Evolutionary conservation across 2,329 filamentous ascomycete species (phyloP).

Genomic region (Orbilia oligospora): DNA sequence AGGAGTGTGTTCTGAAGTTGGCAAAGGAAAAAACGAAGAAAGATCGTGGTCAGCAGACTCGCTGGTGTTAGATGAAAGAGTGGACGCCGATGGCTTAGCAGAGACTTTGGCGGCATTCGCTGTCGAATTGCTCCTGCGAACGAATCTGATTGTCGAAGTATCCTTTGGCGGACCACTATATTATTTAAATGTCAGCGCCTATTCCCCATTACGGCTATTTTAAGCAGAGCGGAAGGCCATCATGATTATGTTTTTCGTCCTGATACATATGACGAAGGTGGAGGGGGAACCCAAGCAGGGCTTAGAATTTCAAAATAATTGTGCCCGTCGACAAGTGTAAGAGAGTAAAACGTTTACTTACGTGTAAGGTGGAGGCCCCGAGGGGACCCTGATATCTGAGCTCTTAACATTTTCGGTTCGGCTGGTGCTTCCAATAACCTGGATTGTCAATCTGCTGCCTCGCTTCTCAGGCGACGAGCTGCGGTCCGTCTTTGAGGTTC

Average conservation of each 20-base stretch:
- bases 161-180: constrained; percentile 59
- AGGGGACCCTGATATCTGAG: constrained; percentile 55
- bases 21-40: constrained; percentile 43
- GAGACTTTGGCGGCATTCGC: constrained; percentile 50
- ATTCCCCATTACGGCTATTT: constrained; percentile 52
- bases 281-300: constrained; percentile 31
- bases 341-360: constrained; percentile 58
- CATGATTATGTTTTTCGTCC: constrained; percentile 6
- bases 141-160: constrained; percentile 60
- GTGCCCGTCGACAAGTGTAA: constrained; percentile 43
- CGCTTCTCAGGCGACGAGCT: constrained; percentile 55
- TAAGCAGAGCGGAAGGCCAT: constrained; percentile 33
- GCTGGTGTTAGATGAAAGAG: constrained; percentile 59
- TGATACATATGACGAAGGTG: constrained; percentile 34
- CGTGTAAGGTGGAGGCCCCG: constrained; percentile 58
- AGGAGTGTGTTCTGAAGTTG: constrained; percentile 49
- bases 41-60: constrained; percentile 59
- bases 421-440: constrained; percentile 46
- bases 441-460: constrained; percentile 40
- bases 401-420: constrained; percentile 49
- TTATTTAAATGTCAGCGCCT: constrained; percentile 54
- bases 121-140: constrained; percentile 50
- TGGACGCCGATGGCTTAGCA: constrained; percentile 55
- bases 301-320: constrained; percentile 47
- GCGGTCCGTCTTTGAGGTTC: constrained; percentile 56